Evolutionary conservation across 139 green algal species (phyloP).

Genomic region (Chlamydomonas incerta): DNA sequence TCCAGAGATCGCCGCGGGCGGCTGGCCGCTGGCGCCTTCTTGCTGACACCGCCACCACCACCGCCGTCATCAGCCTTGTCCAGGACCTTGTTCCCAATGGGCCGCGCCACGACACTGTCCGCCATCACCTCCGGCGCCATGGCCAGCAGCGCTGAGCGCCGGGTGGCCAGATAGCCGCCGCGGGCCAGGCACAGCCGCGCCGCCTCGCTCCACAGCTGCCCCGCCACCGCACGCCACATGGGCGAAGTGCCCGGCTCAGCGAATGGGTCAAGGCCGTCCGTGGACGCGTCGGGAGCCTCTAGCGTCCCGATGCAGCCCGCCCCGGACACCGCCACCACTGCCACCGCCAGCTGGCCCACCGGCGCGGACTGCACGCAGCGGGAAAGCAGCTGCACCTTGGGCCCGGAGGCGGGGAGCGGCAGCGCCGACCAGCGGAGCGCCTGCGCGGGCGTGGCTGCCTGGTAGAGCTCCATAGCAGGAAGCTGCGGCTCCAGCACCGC

Average conservation of each 20-base stretch:
- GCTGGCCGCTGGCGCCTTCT: no score
- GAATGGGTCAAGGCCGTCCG: no score
- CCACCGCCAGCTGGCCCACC: slow-evolving; percentile 6
- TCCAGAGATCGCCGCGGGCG: no score
- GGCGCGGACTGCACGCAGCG: not conserved
- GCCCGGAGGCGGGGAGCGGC: not conserved
- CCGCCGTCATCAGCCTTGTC: no score
- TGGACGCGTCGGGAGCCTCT: not conserved
- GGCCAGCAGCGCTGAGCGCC: not conserved
- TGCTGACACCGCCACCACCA: no score
- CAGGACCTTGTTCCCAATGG: no score
- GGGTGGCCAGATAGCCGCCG: slow-evolving; percentile 14
- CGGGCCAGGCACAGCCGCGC: not conserved
- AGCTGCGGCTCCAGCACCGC: not conserved
- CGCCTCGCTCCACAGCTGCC: not conserved
- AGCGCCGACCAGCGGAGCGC: slow-evolving; percentile 7
- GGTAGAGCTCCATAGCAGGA: not conserved
- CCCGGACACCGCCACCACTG: not conserved
- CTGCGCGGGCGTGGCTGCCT: not conserved
- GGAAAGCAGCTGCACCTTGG: not conserved
- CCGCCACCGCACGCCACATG: not conserved
- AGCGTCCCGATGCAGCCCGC: not conserved
- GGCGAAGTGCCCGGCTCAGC: not conserved
- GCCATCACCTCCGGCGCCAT: not conserved
- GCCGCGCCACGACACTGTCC: no score